phyloP scores from a whole-genome alignment of 352 stramenopile genomes.

The Pythium vanterpoolii region DNA sequence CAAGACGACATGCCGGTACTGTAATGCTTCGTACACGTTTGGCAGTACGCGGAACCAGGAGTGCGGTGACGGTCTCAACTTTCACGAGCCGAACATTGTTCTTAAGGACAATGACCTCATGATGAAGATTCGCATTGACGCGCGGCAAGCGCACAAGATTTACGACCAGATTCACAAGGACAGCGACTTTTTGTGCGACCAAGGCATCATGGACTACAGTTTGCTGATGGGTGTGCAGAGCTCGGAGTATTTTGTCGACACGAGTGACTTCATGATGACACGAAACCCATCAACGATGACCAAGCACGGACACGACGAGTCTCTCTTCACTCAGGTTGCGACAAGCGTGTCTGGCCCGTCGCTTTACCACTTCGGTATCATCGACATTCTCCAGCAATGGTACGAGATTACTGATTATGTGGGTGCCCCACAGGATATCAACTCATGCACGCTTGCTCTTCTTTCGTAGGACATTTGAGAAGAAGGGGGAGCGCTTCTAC shows the following conservation, averaged over 20 bases:
- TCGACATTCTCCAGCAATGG: conserved; percentile 91
- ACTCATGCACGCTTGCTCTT: not conserved
- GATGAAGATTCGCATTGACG: conserved; percentile 86
- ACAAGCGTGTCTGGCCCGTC: conserved; percentile 85
- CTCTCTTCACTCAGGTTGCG: conserved; percentile 76
- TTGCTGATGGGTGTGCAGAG: conserved; percentile 89
- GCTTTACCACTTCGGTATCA: conserved; percentile 91
- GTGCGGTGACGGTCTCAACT: conserved; percentile 83
- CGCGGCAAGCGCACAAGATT: conserved; percentile 70
- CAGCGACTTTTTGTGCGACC: conserved; percentile 84
- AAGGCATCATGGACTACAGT: conserved; percentile 93
- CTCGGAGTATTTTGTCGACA: conserved; percentile 87
- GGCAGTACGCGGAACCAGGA: conserved; percentile 82
- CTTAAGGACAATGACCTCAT: conserved; percentile 89
- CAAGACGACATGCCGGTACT: conserved; percentile 83
- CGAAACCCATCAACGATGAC: conserved; percentile 22
- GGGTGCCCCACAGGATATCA: not conserved
- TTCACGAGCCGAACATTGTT: conserved; percentile 87
- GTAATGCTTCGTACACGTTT: conserved; percentile 86
- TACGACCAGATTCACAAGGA: conserved; percentile 89
- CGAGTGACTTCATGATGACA: conserved; percentile 51
- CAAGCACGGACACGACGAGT: conserved; percentile 41
- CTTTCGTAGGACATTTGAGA: conserved; percentile 74
- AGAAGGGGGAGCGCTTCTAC: conserved; percentile 90
- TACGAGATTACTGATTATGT: conserved; percentile 21